Evolutionary conservation across 495 filamentous ascomycete species (phyloP).

Genomic region (Xylaria curta): DNA sequence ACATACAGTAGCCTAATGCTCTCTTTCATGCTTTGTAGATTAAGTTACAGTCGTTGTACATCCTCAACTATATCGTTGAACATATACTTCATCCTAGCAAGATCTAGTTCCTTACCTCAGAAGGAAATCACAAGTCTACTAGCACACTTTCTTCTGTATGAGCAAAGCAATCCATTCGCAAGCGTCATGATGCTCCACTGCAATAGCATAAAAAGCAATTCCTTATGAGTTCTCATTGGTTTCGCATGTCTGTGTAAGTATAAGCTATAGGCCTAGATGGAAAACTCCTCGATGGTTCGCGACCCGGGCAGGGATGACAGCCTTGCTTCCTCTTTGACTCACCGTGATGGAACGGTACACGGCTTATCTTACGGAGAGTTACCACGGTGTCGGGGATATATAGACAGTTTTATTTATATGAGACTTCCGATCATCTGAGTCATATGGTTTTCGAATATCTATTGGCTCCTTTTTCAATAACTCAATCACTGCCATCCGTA

Average conservation of each 20-base stretch:
- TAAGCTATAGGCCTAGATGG: no score
- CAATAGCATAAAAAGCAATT: neutral
- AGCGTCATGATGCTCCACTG: neutral
- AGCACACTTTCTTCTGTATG: neutral
- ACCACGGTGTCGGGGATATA: neutral
- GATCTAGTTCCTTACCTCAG: no score
- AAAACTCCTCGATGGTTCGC: neutral
- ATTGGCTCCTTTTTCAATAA: neutral
- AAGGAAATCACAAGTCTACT: no score
- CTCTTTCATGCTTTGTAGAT: no score
- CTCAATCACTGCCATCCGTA: neutral
- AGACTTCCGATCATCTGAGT: neutral
- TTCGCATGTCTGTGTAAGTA: neutral
- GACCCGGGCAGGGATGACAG: neutral
- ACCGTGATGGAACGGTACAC: conserved; percentile 10
- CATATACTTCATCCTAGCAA: no score
- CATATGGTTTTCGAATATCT: neutral
- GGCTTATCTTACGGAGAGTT: neutral
- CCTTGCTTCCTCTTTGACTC: neutral
- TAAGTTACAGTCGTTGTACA: no score
- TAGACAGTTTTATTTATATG: neutral
- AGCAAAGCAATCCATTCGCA: no score
- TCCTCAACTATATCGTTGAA: no score
- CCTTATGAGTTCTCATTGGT: neutral
- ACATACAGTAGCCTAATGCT: no score